A percentile compares a stretch with the other conserved stretches of the same genome.
These are phyloP conservation scores for button mushroom (Agaricus bisporus) DNA, from an alignment of 768 basidiomycete genomes.

Conservation along the genomic window DNA sequence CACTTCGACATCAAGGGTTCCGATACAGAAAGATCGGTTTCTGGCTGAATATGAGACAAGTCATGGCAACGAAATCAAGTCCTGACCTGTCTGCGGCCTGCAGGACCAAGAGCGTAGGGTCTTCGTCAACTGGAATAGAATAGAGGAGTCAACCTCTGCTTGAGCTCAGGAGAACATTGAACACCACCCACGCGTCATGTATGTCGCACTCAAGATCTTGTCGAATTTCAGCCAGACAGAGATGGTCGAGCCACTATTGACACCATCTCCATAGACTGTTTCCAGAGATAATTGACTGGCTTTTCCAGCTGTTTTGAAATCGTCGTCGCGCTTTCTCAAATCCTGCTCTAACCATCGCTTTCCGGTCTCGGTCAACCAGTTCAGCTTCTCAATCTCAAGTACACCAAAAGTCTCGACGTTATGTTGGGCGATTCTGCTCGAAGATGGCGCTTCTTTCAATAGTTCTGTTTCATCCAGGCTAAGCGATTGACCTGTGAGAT, in stretches of 20 bases:
- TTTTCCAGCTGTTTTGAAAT: conserved; percentile 19
- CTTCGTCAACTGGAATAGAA: conserved; percentile 9
- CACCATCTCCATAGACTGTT: conserved; percentile 26
- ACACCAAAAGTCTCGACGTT: conserved; percentile 46
- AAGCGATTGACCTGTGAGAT: not conserved
- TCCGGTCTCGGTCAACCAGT: conserved; percentile 48
- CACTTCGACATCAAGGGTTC: conserved; percentile 38
- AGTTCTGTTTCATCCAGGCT: conserved; percentile 47
- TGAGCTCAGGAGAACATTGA: not conserved
- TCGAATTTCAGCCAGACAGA: conserved; percentile 36
- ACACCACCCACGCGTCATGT: conserved; percentile 28
- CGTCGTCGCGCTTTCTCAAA: conserved; percentile 32
- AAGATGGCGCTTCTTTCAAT: conserved; percentile 21
- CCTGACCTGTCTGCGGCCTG: conserved; percentile 17
- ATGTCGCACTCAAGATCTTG: conserved; percentile 33
- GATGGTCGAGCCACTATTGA: conserved; percentile 20
- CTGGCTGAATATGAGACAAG: conserved; percentile 18
- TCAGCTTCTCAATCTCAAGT: conserved; percentile 36
- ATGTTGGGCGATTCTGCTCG: conserved; percentile 15
- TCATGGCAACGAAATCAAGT: not conserved
- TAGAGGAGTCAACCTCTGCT: not conserved
- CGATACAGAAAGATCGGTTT: conserved; percentile 36
- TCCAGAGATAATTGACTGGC: conserved; percentile 27
- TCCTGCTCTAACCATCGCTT: conserved; percentile 34
- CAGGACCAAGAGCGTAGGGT: conserved; percentile 6